Evolutionary conservation across 1,284 basidiomycete genomes (phyloP).

Genomic region (Grifola frondosa): DNA sequence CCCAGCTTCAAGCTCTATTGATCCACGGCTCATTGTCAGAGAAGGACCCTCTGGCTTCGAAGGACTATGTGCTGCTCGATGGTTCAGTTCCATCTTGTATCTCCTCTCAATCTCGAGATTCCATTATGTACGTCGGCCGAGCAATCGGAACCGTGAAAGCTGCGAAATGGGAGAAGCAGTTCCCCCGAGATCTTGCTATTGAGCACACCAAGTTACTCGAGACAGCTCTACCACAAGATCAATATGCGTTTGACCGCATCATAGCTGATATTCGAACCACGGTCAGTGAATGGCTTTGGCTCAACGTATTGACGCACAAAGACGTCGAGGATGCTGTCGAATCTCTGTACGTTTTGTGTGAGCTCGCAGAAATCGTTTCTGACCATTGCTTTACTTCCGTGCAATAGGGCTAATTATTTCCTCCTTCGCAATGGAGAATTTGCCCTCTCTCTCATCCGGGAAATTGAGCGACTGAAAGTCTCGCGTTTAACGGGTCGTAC

Average conservation of each 20-base stretch:
- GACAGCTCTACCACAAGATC: slow-evolving; percentile 68
- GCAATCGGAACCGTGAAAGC: slow-evolving; percentile 82
- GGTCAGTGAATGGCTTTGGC: slow-evolving; percentile 89
- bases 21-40: slow-evolving; percentile 72
- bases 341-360: slow-evolving; percentile 52
- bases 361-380: background rate
- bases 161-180: slow-evolving; percentile 75
- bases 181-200: slow-evolving; percentile 63
- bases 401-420: slow-evolving; percentile 80
- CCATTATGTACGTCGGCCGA: slow-evolving; percentile 83
- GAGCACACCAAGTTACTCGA: slow-evolving; percentile 67
- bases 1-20: slow-evolving; percentile 75
- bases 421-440: slow-evolving; percentile 88
- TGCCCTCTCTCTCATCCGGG: slow-evolving; percentile 74
- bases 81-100: slow-evolving; percentile 76
- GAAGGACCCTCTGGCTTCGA: slow-evolving; percentile 56
- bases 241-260: slow-evolving; percentile 72
- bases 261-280: slow-evolving; percentile 70
- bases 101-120: slow-evolving; percentile 68
- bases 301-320: slow-evolving; percentile 79
- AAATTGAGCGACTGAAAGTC: slow-evolving; percentile 77
- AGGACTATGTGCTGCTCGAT: slow-evolving; percentile 52
- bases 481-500: slow-evolving; percentile 70
- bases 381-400: slow-evolving; percentile 13
- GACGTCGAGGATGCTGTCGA: slow-evolving; percentile 80